Percentiles rank a stretch among this genome's conserved stretches.
These are phyloP conservation scores for Tricholoma sp. DNA, from an alignment of 768 basidiomycete species.

Conservation along the genomic window DNA sequence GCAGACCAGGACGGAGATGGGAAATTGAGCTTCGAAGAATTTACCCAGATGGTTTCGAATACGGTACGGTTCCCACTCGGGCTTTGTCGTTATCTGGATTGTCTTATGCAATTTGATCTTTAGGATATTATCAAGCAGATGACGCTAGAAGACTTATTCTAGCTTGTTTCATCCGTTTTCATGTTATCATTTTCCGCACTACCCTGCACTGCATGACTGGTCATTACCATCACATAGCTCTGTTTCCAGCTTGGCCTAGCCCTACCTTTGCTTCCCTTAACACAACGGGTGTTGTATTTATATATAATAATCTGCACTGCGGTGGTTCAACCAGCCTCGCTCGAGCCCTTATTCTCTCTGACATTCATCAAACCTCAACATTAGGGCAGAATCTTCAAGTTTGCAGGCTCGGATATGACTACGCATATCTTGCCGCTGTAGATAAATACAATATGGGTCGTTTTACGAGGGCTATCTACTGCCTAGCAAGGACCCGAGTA, in stretches of 20 bases:
- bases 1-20: slow-evolving; percentile 98
- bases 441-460: too few relatives aligned
- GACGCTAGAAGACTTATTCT: slow-evolving; percentile 94
- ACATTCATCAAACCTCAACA: too few relatives aligned
- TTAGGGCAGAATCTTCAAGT: too few relatives aligned
- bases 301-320: not conserved
- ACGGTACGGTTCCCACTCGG: slow-evolving; percentile 53
- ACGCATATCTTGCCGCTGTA: too few relatives aligned
- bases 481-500: too few relatives aligned
- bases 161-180: slow-evolving; percentile 4
- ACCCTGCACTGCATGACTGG: not conserved
- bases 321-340: too few relatives aligned
- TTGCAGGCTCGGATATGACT: too few relatives aligned
- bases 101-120: not conserved
- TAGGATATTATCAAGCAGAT: slow-evolving; percentile 99
- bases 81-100: not conserved
- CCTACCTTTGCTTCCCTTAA: not conserved
- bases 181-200: not conserved
- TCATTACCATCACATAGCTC: not conserved
- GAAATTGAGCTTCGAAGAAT: slow-evolving; percentile 96
- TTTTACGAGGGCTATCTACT: too few relatives aligned
- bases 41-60: slow-evolving; percentile 93
- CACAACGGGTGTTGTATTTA: slow-evolving; percentile 1
- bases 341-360: too few relatives aligned
- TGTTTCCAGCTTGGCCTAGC: not conserved